Base-by-base conservation (phyloP, 164 flowering plant genomes). In the Taxillus chinensis region DNA sequence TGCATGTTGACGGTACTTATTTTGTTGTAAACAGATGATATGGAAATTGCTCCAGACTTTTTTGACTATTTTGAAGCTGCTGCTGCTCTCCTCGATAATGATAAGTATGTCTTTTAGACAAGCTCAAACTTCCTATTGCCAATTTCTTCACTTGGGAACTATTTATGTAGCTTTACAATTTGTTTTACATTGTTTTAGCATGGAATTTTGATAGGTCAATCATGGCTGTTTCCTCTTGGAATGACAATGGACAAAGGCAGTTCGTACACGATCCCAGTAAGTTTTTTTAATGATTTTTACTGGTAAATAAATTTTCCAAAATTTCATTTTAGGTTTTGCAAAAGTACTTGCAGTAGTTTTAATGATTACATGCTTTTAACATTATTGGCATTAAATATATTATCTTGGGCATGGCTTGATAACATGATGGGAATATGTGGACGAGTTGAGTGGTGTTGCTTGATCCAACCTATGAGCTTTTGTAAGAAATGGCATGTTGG, bases 211-310 rank as follows among this genome's bases (percentile, higher is more conserved):
- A 17, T 63, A 95, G 99, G 78, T 79, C 99, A 61, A 83, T 95
- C 54, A 83, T 95, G 92, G 99, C 96, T 50, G 95, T 89, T 75
- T 95, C 99, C 39, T 90, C 98, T 41, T 93, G 98, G 98, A 93
- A 93, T 79, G 98, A 93, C 78, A 93, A 93, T 75, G 99, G 99
- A 52, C 99, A 95, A 68, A 89, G 77, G 80, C 99, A 95, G 69
- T 95, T 83, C 71, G 99, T 95, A 68, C 86, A 87, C 68, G 97
- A 95, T 69, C 90, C 99, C 52, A 72, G 97, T 95, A 79, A 82
- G 95, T 74, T 65, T 49, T 55, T 55, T 8, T 15, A 57, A 37
- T 9, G 10, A n/a, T 16, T 55, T 48, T 51, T 51, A 43, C 10
- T 43, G 54, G 39, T 54, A 54, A 54, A 2, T 52, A 54, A 17